phyloP scores from a whole-genome alignment of 2,329 filamentous ascomycete species.

The Claviceps citrina region DNA sequence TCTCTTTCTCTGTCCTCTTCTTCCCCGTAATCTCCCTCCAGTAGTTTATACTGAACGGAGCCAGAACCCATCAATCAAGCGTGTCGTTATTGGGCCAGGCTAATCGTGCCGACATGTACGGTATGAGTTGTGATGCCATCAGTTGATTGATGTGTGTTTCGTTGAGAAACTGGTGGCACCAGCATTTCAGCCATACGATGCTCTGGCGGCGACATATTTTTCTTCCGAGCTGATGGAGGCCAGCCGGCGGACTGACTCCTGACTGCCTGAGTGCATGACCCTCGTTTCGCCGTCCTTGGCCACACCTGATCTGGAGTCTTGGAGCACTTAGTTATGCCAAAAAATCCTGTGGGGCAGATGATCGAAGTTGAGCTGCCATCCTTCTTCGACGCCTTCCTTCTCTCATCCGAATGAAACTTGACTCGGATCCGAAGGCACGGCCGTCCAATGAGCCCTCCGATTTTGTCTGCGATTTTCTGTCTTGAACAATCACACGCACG shows the following conservation, averaged over 20 bases:
- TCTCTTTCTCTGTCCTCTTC: background rate
- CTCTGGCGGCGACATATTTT: background rate
- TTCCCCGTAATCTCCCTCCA: background rate
- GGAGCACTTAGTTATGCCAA: background rate
- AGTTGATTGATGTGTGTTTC: background rate
- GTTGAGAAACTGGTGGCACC: background rate
- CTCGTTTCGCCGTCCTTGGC: background rate
- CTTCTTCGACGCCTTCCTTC: conserved; percentile 1
- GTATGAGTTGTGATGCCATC: background rate
- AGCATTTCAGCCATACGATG: background rate
- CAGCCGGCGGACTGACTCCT: background rate
- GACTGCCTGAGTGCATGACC: background rate
- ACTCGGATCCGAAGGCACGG: conserved; percentile 5
- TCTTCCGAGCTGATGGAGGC: background rate
- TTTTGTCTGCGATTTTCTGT: no score
- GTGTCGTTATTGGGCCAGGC: background rate
- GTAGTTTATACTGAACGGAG: background rate
- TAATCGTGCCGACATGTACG: no score
- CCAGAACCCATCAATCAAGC: background rate
- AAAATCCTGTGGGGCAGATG: background rate
- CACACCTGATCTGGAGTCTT: background rate
- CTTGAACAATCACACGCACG: background rate
- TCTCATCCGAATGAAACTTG: conserved; percentile 3
- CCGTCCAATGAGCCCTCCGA: background rate
- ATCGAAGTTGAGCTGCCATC: background rate